Conservation (phyloP, 768 basidiomycete genomes). For the Phaffia tasmanica region DNA sequence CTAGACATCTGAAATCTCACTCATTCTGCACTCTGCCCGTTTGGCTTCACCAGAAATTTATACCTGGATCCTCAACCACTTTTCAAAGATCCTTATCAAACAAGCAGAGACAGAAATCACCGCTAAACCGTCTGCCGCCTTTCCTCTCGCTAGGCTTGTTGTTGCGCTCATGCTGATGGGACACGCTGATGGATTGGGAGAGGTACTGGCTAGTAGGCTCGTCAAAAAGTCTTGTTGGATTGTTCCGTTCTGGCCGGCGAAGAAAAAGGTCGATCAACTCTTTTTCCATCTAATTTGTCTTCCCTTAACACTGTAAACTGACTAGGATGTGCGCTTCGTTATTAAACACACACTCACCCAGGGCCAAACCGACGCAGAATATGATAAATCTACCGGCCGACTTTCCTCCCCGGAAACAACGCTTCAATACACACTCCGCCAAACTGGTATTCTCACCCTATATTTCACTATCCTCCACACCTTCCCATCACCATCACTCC, state of each 20-base stretch:
- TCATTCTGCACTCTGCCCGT: slow-evolving; percentile 40
- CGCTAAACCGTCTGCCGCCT: slow-evolving; percentile 72
- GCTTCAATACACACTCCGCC: slow-evolving; percentile 54
- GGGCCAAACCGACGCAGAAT: slow-evolving; percentile 38
- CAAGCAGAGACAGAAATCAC: slow-evolving; percentile 91
- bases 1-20: slow-evolving; percentile 43
- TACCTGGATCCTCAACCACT: slow-evolving; percentile 67
- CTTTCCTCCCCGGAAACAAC: slow-evolving; percentile 42
- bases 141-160: slow-evolving; percentile 67
- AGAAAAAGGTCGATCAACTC: slow-evolving; percentile 41
- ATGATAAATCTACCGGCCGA: slow-evolving; percentile 40
- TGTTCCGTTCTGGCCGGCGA: slow-evolving; percentile 54
- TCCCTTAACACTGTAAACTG: too few relatives aligned
- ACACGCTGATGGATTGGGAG: slow-evolving; percentile 49
- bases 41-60: slow-evolving; percentile 45
- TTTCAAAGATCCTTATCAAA: slow-evolving; percentile 72
- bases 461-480: slow-evolving; percentile 62
- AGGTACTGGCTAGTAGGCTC: slow-evolving; percentile 71
- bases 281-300: neutral
- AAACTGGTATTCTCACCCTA: slow-evolving; percentile 70
- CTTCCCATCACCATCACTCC: slow-evolving; percentile 28
- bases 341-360: slow-evolving; percentile 18
- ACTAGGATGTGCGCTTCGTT: too few relatives aligned
- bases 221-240: slow-evolving; percentile 85
- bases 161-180: slow-evolving; percentile 52